Conservation (phyloP, 768 basidiomycete genomes). For the Trametes cingulata region DNA sequence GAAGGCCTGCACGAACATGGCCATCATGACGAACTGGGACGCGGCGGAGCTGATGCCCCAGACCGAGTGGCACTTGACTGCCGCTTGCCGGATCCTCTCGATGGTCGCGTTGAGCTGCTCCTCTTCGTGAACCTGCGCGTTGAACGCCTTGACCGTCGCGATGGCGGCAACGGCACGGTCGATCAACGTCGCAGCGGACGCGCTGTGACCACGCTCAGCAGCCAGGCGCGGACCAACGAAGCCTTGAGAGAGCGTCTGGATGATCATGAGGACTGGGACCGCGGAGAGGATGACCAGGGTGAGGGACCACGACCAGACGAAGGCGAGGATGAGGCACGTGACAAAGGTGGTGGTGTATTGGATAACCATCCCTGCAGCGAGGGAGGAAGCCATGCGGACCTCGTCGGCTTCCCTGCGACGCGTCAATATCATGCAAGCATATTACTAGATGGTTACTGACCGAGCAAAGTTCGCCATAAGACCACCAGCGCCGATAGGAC, state of each 20-base stretch:
- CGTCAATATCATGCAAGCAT: not conserved
- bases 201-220: conserved; percentile 64
- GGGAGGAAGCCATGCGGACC: conserved; percentile 80
- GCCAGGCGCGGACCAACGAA: conserved; percentile 67
- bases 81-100: conserved; percentile 44
- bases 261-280: conserved; percentile 77
- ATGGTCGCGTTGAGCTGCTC: conserved; percentile 50
- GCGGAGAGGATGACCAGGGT: conserved; percentile 92
- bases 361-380: conserved; percentile 74
- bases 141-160: conserved; percentile 91
- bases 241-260: conserved; percentile 74
- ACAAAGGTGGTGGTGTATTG: conserved; percentile 82
- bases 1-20: conserved; percentile 95
- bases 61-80: conserved; percentile 57
- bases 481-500: conserved; percentile 78
- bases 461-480: conserved; percentile 91
- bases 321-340: conserved; percentile 79
- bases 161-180: conserved; percentile 79
- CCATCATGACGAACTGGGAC: conserved; percentile 81
- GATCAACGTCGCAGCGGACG: conserved; percentile 74
- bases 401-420: conserved; percentile 86
- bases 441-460: conserved; percentile 39
- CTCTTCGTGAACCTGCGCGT: conserved; percentile 62
- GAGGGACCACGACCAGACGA: conserved; percentile 76
- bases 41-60: conserved; percentile 76